These are phyloP conservation scores for Bacterosira constricta DNA, from an alignment of 108 stramenopile species.

Conservation along the genomic window DNA sequence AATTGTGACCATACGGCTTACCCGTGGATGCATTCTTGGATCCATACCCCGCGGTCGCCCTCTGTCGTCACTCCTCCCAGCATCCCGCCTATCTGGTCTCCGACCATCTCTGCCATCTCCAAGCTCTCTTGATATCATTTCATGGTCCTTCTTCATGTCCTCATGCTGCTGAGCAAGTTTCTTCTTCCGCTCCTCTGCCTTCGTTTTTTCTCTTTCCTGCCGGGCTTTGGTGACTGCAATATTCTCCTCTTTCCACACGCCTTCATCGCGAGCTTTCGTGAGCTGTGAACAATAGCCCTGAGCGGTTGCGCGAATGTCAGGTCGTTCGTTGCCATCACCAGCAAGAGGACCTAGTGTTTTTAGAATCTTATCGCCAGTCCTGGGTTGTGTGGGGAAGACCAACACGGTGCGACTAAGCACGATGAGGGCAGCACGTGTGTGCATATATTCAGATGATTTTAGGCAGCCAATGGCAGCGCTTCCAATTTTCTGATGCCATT, in stretches of 20 bases:
- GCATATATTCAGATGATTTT: constrained; percentile 84
- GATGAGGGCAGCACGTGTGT: constrained; percentile 74
- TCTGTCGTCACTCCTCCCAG: constrained; percentile 31
- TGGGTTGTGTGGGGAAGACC: constrained; percentile 78
- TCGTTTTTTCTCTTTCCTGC: constrained; percentile 69
- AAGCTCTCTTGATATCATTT: constrained; percentile 66
- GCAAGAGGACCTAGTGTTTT: constrained; percentile 61
- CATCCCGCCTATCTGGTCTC: constrained; percentile 34
- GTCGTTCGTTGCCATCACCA: constrained; percentile 63
- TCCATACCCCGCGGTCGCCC: constrained; percentile 35
- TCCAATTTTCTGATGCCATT: constrained; percentile 81
- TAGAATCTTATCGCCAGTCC: constrained; percentile 71
- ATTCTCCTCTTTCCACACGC: constrained; percentile 86
- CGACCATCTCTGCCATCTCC: constrained; percentile 40
- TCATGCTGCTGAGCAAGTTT: constrained; percentile 66
- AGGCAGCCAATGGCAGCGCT: constrained; percentile 71
- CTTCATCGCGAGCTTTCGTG: constrained; percentile 79
- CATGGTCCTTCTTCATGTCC: constrained; percentile 71
- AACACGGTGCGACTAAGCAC: constrained; percentile 77
- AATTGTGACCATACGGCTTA: background rate
- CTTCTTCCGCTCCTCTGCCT: constrained; percentile 65
- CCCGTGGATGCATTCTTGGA: constrained; percentile 14
- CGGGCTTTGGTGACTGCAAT: constrained; percentile 64
- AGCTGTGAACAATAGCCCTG: constrained; percentile 77
- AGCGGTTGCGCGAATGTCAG: constrained; percentile 84